These are phyloP conservation scores for Fomitopsis schrenkii DNA, from an alignment of 1,284 basidiomycete genomes.

Conservation along the genomic window DNA sequence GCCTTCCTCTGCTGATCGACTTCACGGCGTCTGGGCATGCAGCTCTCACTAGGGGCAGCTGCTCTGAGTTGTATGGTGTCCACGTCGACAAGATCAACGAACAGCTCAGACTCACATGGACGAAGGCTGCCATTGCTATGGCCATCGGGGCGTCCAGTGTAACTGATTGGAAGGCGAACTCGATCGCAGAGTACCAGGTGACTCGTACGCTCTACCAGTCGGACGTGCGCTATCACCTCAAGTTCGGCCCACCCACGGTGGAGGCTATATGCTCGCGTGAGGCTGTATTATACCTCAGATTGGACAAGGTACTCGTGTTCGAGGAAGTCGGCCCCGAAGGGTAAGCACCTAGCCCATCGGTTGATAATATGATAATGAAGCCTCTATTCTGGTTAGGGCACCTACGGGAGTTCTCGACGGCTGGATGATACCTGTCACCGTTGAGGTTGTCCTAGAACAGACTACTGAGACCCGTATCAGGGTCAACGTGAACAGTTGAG, in stretches of 20 bases:
- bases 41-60: constrained; percentile 3
- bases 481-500: constrained; percentile 23
- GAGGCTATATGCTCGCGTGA: constrained; percentile 28
- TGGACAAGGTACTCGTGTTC: constrained; percentile 25
- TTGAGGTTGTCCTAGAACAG: constrained; percentile 20
- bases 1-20: constrained; percentile 18
- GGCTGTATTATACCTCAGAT: constrained; percentile 26
- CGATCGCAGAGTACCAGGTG: constrained; percentile 26
- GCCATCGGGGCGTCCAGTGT: constrained; percentile 10
- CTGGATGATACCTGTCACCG: constrained; percentile 28
- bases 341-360: constrained; percentile 10
- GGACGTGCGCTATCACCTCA: constrained; percentile 21
- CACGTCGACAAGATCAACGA: constrained; percentile 26
- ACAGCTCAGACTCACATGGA: constrained; percentile 26
- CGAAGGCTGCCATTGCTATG: constrained; percentile 24
- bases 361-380: not conserved
- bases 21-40: constrained; percentile 15
- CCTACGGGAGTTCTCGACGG: constrained; percentile 13
- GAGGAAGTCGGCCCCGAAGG: constrained; percentile 3
- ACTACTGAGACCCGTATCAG: constrained; percentile 18
- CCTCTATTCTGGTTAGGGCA: constrained; percentile 2
- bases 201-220: constrained; percentile 10
- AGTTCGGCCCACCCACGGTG: constrained; percentile 26
- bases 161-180: constrained; percentile 12
- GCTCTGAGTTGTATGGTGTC: constrained; percentile 22